phyloP scores from a whole-genome alignment of 1,139 yeast species.

The Saccharomyces hybrid region DNA sequence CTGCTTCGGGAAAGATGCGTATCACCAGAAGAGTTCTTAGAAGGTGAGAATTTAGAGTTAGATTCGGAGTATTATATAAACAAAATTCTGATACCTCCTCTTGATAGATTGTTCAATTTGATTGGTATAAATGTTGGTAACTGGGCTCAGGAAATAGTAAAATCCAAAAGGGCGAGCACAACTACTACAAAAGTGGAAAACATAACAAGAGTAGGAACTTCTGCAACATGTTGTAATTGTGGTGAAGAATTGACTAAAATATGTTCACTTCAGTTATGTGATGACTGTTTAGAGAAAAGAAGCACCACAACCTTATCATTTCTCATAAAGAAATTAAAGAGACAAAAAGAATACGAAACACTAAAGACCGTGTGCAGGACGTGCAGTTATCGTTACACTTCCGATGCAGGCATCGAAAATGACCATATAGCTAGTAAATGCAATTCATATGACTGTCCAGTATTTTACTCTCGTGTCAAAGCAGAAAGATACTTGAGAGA shows the following conservation, averaged over 20 bases:
- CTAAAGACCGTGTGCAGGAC: conserved; percentile 29
- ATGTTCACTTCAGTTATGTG: conserved; percentile 30
- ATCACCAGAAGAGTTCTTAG: conserved; percentile 64
- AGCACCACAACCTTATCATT: conserved; percentile 22
- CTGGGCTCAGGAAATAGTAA: conserved; percentile 78
- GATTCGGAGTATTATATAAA: conserved; percentile 83
- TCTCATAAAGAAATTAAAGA: conserved; percentile 12
- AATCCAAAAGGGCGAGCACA: conserved; percentile 20
- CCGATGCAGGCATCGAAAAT: conserved; percentile 18
- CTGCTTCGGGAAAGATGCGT: conserved; percentile 74
- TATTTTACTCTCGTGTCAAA: conserved; percentile 32
- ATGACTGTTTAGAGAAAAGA: conserved; percentile 31
- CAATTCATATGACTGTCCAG: conserved; percentile 36
- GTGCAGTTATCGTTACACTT: conserved; percentile 24
- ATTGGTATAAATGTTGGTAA: conserved; percentile 70
- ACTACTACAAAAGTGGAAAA: conserved; percentile 2
- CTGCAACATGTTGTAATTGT: conserved; percentile 11
- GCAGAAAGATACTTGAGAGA: conserved; percentile 7
- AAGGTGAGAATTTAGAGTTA: conserved; percentile 41
- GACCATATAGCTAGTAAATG: conserved; percentile 24
- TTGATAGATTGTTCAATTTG: conserved; percentile 73
- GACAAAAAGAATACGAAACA: conserved; percentile 19
- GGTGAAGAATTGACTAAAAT: conserved; percentile 11
- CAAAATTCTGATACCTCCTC: conserved; percentile 79
- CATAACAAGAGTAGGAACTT: not conserved